Evolutionary conservation across 202 grass and related monocot species (phyloP).

Genomic region (Panicum hallii): DNA sequence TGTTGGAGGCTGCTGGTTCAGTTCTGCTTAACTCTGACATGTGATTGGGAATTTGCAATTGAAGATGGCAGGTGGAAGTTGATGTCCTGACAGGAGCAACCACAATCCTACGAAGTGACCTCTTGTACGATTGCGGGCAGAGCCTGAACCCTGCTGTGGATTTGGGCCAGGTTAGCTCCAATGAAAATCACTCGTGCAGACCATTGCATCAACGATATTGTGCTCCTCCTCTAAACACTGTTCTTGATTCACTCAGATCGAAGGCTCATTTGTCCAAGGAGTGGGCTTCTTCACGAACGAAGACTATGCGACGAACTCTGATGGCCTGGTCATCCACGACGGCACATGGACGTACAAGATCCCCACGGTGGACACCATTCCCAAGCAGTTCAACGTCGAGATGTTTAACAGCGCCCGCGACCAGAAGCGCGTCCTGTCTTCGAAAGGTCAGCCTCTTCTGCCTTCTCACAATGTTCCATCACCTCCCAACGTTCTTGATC

Average conservation of each 20-base stretch:
- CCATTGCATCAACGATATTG: neutral
- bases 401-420: conserved; percentile 54
- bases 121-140: conserved; percentile 63
- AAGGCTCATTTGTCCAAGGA: conserved; percentile 80
- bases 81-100: conserved; percentile 67
- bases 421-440: conserved; percentile 68
- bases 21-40: neutral
- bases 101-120: conserved; percentile 57
- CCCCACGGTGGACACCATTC: conserved; percentile 69
- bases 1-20: neutral
- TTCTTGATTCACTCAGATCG: conserved; percentile 32
- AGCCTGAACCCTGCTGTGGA: conserved; percentile 47
- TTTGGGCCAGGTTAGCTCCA: conserved; percentile 54
- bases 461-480: neutral
- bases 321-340: conserved; percentile 64
- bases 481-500: neutral
- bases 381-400: conserved; percentile 63
- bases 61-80: conserved; percentile 54
- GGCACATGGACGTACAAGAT: conserved; percentile 82
- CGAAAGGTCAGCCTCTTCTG: conserved; percentile 50
- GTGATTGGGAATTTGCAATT: neutral
- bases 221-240: neutral
- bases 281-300: conserved; percentile 70
- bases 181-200: neutral
- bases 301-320: conserved; percentile 57